Evolutionary conservation across 805 yeast genomes (phyloP).

Genomic region (Metschnikowia shivogae): DNA sequence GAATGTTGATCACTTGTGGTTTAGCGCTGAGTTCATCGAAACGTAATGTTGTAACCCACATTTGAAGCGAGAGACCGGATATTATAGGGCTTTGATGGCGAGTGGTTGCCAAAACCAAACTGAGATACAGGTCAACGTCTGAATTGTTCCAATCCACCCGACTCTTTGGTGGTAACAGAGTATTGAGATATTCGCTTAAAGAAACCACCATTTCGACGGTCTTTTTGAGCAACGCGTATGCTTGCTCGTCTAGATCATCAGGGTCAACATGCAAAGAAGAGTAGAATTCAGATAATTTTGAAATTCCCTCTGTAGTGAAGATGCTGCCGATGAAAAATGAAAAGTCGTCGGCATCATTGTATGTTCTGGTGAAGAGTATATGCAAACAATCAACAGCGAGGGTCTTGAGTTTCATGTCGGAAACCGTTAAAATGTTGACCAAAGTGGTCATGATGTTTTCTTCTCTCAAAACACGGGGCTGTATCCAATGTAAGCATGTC

Average conservation of each 20-base stretch:
- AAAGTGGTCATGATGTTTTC: conserved; percentile 65
- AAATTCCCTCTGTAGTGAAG: conserved; percentile 70
- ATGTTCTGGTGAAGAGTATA: conserved; percentile 76
- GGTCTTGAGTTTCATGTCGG: conserved; percentile 66
- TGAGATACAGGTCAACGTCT: conserved; percentile 65
- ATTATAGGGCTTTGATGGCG: conserved; percentile 82
- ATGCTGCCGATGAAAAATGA: conserved; percentile 74
- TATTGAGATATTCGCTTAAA: conserved; percentile 70
- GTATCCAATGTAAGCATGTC: conserved; percentile 87
- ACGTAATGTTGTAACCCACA: conserved; percentile 90
- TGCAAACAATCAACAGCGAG: conserved; percentile 90
- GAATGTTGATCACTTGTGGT: conserved; percentile 48
- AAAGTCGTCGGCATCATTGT: conserved; percentile 63
- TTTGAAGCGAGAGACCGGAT: conserved; percentile 83
- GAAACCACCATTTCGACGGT: conserved; percentile 91
- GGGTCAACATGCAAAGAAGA: conserved; percentile 56
- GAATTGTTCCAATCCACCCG: conserved; percentile 48
- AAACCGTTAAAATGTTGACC: conserved; percentile 52
- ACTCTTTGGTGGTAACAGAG: conserved; percentile 33
- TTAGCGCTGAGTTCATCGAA: conserved; percentile 67
- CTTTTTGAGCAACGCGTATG: conserved; percentile 80
- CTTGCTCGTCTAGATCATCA: conserved; percentile 71
- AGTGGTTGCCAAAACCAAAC: conserved; percentile 75
- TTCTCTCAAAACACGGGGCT: conserved; percentile 66
- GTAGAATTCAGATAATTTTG: conserved; percentile 62